Evolutionary conservation across 108 stramenopile genomes (phyloP), one percentile per base, ranked within the genome.

Genomic region (Seminavis robusta): DNA sequence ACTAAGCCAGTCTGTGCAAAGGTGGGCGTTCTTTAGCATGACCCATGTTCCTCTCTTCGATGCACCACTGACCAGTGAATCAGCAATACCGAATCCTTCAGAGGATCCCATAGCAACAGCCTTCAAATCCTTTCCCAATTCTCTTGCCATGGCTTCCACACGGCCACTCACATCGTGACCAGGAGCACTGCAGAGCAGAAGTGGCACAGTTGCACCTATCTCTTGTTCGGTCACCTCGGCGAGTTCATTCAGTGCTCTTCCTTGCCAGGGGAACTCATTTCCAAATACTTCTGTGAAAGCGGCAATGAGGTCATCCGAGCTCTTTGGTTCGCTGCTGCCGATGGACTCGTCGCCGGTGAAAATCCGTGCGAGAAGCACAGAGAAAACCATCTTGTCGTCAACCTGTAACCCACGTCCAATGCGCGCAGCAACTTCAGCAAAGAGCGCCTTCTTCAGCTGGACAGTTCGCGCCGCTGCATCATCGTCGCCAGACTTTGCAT

Each of bases 81-180:
- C 95, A 17, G 98, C 97, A 25, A 74, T 84, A 24, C 63, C 82
- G 38, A 71, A 96, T 9, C 96, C 96, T 59, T 98, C 97, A 3
- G 83, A 48, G 59, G 90, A 87, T 27, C 99, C 99, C 96, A 99
- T 96, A 7, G 99, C 95, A 19, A 99, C 90, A 8, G 79, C 63
- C 3, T 83, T 47, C 23, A 97, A 68, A 48, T 90, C 84, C 25
- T 85, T 86, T 27, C 60, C 52, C 51, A 72, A 54, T 26, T 85
- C 74, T n/a, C 71, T 75, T 2, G 96, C 94, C 77, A 98, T 83
- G 8, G 77, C 68, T 60, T 97, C 95, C 34, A 98, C 94, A 49
- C 91, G 78, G 25, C 94, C 86, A 46, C 93, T 93, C n/a, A 96
- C 97, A 67, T 99, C 98, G 61, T 97, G 95, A 13, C 97, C 98